These are phyloP conservation scores for Penicillium oxalicum DNA, from an alignment of 2,329 filamentous ascomycete species.

Conservation along the genomic window DNA sequence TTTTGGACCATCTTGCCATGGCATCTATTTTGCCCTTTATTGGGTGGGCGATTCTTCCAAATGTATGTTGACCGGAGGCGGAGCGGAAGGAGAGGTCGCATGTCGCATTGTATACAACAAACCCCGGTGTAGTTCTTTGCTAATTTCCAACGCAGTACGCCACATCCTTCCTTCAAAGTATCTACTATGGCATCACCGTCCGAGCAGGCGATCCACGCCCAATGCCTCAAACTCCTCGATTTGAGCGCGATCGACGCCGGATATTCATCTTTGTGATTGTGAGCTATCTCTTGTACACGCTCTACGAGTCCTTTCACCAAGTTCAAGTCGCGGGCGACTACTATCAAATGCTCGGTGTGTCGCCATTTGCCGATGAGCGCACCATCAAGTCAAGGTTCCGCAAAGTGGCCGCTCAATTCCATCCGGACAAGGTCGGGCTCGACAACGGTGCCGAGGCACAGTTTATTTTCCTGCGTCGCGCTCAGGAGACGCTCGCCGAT, in stretches of 20 bases:
- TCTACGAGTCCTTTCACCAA: conserved; percentile 85
- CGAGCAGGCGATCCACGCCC: conserved; percentile 82
- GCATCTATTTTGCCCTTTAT: conserved; percentile 49
- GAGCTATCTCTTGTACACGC: conserved; percentile 80
- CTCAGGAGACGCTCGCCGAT: conserved; percentile 75
- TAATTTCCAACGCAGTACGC: conserved; percentile 53
- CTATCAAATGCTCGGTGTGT: conserved; percentile 70
- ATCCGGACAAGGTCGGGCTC: conserved; percentile 72
- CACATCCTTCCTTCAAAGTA: conserved; percentile 67
- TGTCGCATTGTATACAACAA: not conserved
- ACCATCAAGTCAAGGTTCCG: conserved; percentile 81
- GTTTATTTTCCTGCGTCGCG: conserved; percentile 78
- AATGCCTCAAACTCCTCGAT: conserved; percentile 59
- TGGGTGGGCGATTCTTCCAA: conserved; percentile 59
- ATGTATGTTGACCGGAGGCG: conserved; percentile 39
- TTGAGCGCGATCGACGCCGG: conserved; percentile 66
- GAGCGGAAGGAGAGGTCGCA: conserved; percentile 2
- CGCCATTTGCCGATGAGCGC: conserved; percentile 62
- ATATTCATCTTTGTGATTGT: conserved; percentile 80
- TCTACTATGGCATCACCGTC: conserved; percentile 84
- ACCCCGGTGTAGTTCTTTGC: not conserved
- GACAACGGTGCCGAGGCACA: conserved; percentile 43
- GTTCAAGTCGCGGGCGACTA: conserved; percentile 67
- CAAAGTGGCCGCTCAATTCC: conserved; percentile 60
- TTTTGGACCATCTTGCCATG: conserved; percentile 19